A percentile compares a stretch with the other conserved stretches of the same genome.
phyloP scores from a whole-genome alignment of 2,329 filamentous ascomycete species.

The Macrophomina pseudophaseolina region DNA sequence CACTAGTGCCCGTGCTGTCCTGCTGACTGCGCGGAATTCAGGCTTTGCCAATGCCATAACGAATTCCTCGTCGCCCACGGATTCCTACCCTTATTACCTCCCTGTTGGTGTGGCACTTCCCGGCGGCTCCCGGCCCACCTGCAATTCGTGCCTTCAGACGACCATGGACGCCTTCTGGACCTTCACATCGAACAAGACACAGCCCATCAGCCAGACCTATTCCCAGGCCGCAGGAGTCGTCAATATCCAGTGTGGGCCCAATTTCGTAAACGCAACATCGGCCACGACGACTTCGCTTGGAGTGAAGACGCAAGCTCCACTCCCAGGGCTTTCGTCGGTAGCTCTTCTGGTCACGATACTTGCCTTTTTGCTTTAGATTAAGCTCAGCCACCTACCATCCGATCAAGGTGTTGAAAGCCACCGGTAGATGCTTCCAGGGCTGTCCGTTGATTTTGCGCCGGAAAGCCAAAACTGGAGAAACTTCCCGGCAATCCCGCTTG shows the following conservation, averaged over 20 bases:
- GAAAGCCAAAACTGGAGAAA: constrained; percentile 1
- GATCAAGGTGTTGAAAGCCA: not conserved
- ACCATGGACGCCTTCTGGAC: constrained; percentile 82
- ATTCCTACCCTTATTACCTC: constrained; percentile 84
- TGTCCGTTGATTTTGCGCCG: not conserved
- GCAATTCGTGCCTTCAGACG: constrained; percentile 74
- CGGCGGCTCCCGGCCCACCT: constrained; percentile 69
- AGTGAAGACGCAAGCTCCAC: not conserved
- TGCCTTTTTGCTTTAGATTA: constrained; percentile 9
- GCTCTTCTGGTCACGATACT: constrained; percentile 17
- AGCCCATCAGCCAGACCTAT: constrained; percentile 74
- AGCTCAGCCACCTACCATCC: not conserved
- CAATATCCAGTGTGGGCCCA: constrained; percentile 65
- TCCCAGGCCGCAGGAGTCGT: constrained; percentile 72
- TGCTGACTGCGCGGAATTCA: constrained; percentile 27
- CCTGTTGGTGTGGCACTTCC: constrained; percentile 77
- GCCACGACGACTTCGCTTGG: constrained; percentile 38
- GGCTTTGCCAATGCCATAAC: constrained; percentile 82
- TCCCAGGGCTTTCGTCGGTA: constrained; percentile 12
- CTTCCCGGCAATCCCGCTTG: constrained; percentile 14
- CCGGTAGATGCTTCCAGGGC: no score
- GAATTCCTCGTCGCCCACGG: constrained; percentile 68
- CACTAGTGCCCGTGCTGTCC: constrained; percentile 27
- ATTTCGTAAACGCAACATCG: constrained; percentile 60
- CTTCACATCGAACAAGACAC: constrained; percentile 68